phyloP scores from a whole-genome alignment of 306 rosid genomes.

The Vicia faba region DNA sequence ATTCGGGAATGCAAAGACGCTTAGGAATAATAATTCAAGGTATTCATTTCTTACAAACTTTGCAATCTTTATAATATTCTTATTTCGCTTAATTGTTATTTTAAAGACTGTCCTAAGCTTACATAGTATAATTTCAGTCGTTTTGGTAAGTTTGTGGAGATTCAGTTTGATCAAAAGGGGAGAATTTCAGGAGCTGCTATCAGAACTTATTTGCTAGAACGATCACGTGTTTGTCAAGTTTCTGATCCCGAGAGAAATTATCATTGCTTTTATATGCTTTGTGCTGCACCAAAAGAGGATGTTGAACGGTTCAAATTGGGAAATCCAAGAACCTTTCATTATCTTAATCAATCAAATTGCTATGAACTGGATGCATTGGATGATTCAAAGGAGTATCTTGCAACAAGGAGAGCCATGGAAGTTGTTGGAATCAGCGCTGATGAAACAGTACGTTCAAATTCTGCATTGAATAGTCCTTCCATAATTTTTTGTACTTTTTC shows the following conservation, averaged over 20 bases:
- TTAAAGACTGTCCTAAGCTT: constrained; percentile 44
- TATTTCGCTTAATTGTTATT: constrained; percentile 18
- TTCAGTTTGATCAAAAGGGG: constrained; percentile 78
- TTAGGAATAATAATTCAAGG: constrained; percentile 96
- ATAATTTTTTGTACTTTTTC: constrained; percentile 4
- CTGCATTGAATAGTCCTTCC: constrained; percentile 4
- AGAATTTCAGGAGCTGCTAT: constrained; percentile 99
- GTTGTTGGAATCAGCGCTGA: constrained; percentile 77
- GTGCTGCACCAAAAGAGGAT: constrained; percentile 90
- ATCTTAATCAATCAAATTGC: constrained; percentile 82
- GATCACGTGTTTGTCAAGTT: constrained; percentile 96
- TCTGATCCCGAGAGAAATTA: constrained; percentile 98
- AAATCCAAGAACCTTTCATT: constrained; percentile 74
- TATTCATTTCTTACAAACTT: constrained; percentile 32
- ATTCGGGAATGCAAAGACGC: constrained; percentile 95
- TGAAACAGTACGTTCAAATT: constrained; percentile 68
- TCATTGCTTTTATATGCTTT: constrained; percentile 98
- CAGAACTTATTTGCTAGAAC: constrained; percentile 87
- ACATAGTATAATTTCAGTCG: constrained; percentile 70
- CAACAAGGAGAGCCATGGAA: constrained; percentile 90
- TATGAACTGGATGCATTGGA: constrained; percentile 59
- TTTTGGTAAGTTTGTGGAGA: constrained; percentile 98
- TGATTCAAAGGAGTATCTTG: constrained; percentile 78
- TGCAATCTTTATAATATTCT: not conserved
- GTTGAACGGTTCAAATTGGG: constrained; percentile 71